Base-by-base conservation (phyloP, 805 yeast genomes). In the Isabelozyma pseudorhagii region DNA sequence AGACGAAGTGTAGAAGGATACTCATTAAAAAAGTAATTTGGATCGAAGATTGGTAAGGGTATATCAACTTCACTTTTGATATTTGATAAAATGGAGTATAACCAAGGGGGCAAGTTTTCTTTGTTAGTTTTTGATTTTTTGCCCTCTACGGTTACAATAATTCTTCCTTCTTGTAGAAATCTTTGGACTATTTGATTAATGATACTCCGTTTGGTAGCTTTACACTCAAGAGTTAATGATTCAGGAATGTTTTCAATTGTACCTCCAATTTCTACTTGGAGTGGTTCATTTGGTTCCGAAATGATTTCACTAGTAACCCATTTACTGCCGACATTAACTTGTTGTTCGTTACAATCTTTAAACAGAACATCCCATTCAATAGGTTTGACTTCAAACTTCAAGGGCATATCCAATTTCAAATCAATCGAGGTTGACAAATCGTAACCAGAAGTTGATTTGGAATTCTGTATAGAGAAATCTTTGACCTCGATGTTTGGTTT, bases 331-430 rank as follows among this genome's bases (percentile, higher is more conserved):
- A 70, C 46, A 11, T 46, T 44, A 7, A 58, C 49, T 9, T 58
- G 54, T 2, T 55, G 40, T 3, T 43, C 44, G 6, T 58, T 40
- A 54, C 75, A 70, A 47, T 64, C 67, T 25, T 58, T 50, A 2
- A 71, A 42, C 8, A 59, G 54, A 1, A 70, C 38, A 40, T 63
- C 60, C 72, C 71, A 67, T 42, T 61, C 56, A 11, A 67, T 56
- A 7, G 56, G 31, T 6, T 50, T 59, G 8, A 69, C 42, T 4
- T 50, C 42, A 10, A 60, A 52, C 3, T 50, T 46, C 14, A 65
- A 38, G 0, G 67, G 63, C n/a, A 60, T 47, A 8, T 47, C 51
- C 11, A 48, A 51, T 4, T 51, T 52, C 2, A 59, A 31, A 8
- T 21, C 47, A 8, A 58, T 46, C 4, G 40, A 36, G n/a, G 51